Evolutionary conservation across 1,284 basidiomycete species (phyloP).

Genomic region (Bondarzewia mesenterica): DNA sequence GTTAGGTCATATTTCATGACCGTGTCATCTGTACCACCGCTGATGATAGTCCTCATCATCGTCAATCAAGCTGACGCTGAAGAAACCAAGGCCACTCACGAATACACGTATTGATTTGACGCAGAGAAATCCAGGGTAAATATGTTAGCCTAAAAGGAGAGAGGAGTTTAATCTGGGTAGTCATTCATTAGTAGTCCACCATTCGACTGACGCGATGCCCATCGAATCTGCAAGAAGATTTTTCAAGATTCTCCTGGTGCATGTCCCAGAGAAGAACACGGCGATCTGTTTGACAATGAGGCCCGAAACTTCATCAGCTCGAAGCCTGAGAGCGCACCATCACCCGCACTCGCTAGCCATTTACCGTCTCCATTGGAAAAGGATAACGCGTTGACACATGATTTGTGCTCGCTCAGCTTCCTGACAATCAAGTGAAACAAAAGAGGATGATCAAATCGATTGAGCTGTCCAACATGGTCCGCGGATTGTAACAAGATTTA

Average conservation of each 20-base stretch:
- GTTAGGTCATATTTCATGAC: neutral
- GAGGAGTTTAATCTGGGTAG: neutral
- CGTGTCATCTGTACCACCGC: neutral
- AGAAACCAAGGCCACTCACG: constrained; percentile 35
- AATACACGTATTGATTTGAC: constrained; percentile 50
- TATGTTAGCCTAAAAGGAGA: constrained; percentile 46
- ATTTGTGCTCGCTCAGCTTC: constrained; percentile 49
- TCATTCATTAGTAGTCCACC: neutral
- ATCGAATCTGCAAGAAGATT: constrained; percentile 36
- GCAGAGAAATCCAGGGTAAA: constrained; percentile 64
- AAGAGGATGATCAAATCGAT: neutral
- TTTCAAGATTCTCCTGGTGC: constrained; percentile 46
- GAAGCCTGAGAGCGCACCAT: constrained; percentile 39
- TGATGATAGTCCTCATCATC: constrained; percentile 5
- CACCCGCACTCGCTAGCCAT: constrained; percentile 71
- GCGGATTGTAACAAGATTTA: constrained; percentile 13
- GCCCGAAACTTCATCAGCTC: neutral
- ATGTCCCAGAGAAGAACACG: constrained; percentile 63
- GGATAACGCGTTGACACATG: constrained; percentile 64
- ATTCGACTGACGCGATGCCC: constrained; percentile 36
- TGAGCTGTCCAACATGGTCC: neutral
- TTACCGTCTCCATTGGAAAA: constrained; percentile 56
- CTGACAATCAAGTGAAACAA: constrained; percentile 31
- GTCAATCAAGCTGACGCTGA: neutral
- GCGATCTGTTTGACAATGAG: constrained; percentile 35